These are phyloP conservation scores for Plenodomus tracheiphilus DNA, from an alignment of 2,329 filamentous ascomycete species.

Conservation along the genomic window DNA sequence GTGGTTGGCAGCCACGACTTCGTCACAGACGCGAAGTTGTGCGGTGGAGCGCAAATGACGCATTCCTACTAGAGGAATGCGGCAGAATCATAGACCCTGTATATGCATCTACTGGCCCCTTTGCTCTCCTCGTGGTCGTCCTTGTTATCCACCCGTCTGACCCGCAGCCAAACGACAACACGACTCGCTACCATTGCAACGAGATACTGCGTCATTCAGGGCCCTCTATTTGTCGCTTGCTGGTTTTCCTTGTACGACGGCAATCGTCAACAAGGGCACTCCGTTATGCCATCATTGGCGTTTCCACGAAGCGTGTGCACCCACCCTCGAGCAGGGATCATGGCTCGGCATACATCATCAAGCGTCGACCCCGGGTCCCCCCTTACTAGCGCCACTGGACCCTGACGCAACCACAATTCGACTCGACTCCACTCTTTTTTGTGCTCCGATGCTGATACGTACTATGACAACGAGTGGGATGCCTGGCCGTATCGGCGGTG, in stretches of 20 bases:
- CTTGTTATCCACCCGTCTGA: not conserved
- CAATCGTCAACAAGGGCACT: slow-evolving; percentile 4
- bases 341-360: slow-evolving; percentile 27
- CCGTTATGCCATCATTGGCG: slow-evolving; percentile 26
- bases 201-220: not conserved
- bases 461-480: slow-evolving; percentile 16
- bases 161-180: not conserved
- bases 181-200: not conserved
- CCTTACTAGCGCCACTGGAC: slow-evolving; percentile 18
- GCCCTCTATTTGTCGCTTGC: not conserved
- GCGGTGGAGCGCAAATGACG: slow-evolving; percentile 29
- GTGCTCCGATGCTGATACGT: no score
- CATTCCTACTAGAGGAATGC: slow-evolving; percentile 24
- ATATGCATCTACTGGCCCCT: slow-evolving; percentile 3
- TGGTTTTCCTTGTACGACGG: no score
- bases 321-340: slow-evolving; percentile 1
- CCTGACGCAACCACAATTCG: slow-evolving; percentile 11
- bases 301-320: slow-evolving; percentile 12
- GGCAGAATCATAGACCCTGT: slow-evolving; percentile 28
- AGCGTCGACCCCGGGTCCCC: slow-evolving; percentile 6
- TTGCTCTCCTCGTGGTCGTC: not conserved
- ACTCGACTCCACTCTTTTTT: no score
- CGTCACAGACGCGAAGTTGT: slow-evolving; percentile 17
- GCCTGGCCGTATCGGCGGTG: no score
- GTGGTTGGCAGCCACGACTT: not conserved